These are phyloP conservation scores for Macrophomina tecta DNA, from an alignment of 2,329 filamentous ascomycete species.

Conservation along the genomic window DNA sequence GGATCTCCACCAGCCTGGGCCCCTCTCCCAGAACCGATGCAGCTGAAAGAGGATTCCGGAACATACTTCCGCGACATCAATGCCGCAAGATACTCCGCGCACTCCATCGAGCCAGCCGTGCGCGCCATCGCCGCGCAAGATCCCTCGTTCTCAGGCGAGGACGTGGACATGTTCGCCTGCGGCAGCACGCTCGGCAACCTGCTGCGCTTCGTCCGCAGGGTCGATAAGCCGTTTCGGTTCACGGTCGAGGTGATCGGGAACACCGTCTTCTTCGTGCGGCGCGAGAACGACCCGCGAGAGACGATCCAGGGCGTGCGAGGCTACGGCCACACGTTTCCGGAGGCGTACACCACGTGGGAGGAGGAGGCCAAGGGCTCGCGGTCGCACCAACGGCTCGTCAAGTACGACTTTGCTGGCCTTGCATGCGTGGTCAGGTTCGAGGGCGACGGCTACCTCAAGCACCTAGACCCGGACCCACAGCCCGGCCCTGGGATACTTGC, in stretches of 20 bases:
- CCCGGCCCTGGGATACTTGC: not conserved
- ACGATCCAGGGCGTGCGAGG: slow-evolving; percentile 62
- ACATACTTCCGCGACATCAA: slow-evolving; percentile 63
- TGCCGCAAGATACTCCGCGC: slow-evolving; percentile 55
- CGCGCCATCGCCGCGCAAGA: slow-evolving; percentile 49
- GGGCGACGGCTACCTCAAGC: slow-evolving; percentile 61
- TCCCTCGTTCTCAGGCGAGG: slow-evolving; percentile 41
- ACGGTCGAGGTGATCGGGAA: slow-evolving; percentile 61
- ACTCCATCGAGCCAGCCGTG: slow-evolving; percentile 60
- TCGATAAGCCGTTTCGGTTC: slow-evolving; percentile 62
- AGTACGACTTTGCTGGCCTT: slow-evolving; percentile 63
- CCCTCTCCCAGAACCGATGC: slow-evolving; percentile 43
- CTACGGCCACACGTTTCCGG: slow-evolving; percentile 71
- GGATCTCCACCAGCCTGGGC: slow-evolving; percentile 60
- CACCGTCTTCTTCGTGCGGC: slow-evolving; percentile 68
- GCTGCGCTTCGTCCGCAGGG: slow-evolving; percentile 59
- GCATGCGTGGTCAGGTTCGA: slow-evolving; percentile 62
- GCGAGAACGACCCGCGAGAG: slow-evolving; percentile 66
- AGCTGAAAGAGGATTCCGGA: slow-evolving; percentile 54
- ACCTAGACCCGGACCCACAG: slow-evolving; percentile 19
- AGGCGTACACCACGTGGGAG: slow-evolving; percentile 70
- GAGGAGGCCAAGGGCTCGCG: slow-evolving; percentile 58
- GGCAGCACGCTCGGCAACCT: slow-evolving; percentile 67
- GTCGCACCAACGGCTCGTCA: slow-evolving; percentile 67
- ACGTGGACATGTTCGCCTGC: slow-evolving; percentile 65